A percentile compares a stretch with the other conserved stretches of the same genome.
phyloP scores from a whole-genome alignment of 2,329 filamentous ascomycete genomes.

The Aschersonia sp. region DNA sequence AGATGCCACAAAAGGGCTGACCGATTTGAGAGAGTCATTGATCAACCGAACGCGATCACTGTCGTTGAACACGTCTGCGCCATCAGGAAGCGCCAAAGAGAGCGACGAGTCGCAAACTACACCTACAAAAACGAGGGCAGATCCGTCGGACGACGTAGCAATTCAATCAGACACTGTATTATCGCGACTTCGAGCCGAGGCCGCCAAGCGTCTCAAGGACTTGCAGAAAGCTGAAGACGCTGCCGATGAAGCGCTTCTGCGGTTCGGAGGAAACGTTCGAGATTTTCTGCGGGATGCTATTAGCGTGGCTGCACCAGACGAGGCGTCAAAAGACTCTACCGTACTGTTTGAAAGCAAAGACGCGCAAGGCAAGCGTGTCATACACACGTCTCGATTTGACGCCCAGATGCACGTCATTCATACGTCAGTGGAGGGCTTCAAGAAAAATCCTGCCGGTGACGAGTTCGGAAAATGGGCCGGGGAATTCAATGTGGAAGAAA shows the following conservation, averaged over 20 bases:
- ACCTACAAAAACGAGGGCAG: constrained; percentile 25
- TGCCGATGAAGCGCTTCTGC: constrained; percentile 84
- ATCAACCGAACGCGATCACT: constrained; percentile 62
- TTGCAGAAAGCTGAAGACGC: constrained; percentile 89
- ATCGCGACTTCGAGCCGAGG: constrained; percentile 60
- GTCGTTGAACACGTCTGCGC: constrained; percentile 39
- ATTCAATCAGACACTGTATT: constrained; percentile 51
- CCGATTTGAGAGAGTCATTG: constrained; percentile 51
- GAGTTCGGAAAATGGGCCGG: constrained; percentile 64
- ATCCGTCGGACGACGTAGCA: constrained; percentile 25
- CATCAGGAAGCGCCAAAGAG: constrained; percentile 15
- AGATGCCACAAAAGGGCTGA: constrained; percentile 71
- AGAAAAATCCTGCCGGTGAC: constrained; percentile 60
- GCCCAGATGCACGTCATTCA: constrained; percentile 94
- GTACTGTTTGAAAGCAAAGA: constrained; percentile 93
- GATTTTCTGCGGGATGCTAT: constrained; percentile 88
- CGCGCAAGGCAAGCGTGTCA: constrained; percentile 76
- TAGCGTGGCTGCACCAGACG: constrained; percentile 62
- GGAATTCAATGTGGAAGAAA: constrained; percentile 65
- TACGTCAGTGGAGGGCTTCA: constrained; percentile 67
- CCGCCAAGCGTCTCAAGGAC: constrained; percentile 72
- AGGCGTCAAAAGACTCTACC: constrained; percentile 36
- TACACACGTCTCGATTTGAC: constrained; percentile 88
- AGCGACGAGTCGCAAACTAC: constrained; percentile 27
- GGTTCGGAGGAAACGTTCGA: constrained; percentile 79